A percentile compares a stretch with the other conserved stretches of the same genome.
Conservation (phyloP, 257 asterid species). For the Ehretia macrophylla region DNA sequence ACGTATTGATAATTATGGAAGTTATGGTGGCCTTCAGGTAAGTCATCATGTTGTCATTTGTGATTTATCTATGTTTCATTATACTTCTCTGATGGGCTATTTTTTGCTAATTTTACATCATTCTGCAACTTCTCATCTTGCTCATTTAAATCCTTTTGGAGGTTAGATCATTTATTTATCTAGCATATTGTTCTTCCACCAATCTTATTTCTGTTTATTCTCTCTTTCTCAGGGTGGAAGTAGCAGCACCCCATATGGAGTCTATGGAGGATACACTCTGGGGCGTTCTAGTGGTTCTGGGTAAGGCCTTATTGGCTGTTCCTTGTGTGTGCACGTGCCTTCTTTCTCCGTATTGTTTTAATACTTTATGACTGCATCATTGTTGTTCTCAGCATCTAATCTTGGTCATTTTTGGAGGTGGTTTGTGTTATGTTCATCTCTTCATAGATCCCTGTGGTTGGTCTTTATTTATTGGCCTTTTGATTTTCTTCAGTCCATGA, state of each 20-base stretch:
- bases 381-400: not conserved
- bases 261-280: constrained; percentile 75
- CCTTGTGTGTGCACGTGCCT: constrained; percentile 1
- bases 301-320: constrained; percentile 32
- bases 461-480: constrained; percentile 11
- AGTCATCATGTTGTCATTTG: constrained; percentile 3
- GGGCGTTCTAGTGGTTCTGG: constrained; percentile 80
- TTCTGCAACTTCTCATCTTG: not conserved
- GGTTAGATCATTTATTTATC: no score
- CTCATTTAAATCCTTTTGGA: no score
- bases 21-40: constrained; percentile 63
- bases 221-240: constrained; percentile 47
- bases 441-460: constrained; percentile 8
- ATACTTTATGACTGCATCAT: not conserved
- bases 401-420: not conserved
- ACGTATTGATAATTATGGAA: constrained; percentile 58
- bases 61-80: not conserved
- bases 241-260: constrained; percentile 63
- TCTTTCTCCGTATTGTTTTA: not conserved
- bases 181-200: no score
- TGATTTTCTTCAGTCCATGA: constrained; percentile 10
- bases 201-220: not conserved
- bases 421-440: constrained; percentile 4
- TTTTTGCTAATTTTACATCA: constrained; percentile 8
- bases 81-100: constrained; percentile 2